Conservation (phyloP, 192 early-diverging fungal species). For the Linnemannia zychae region DNA sequence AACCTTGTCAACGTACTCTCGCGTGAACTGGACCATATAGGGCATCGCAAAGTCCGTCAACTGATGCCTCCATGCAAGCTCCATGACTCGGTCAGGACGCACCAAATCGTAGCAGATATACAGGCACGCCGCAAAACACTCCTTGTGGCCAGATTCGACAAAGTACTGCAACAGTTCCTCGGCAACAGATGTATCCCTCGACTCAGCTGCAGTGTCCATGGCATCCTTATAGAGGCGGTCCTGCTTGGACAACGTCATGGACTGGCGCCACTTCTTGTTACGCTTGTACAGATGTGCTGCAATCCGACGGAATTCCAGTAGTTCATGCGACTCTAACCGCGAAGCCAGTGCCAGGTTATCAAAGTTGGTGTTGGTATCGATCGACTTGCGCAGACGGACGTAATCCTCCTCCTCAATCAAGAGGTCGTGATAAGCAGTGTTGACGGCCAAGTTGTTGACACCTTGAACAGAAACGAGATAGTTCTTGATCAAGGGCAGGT, state of each 20-base stretch:
- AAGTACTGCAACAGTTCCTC: slow-evolving; percentile 98
- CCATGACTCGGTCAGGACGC: slow-evolving; percentile 94
- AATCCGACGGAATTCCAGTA: slow-evolving; percentile 98
- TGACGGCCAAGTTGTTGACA: slow-evolving; percentile 95
- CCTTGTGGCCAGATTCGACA: slow-evolving; percentile 90
- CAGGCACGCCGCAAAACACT: slow-evolving; percentile 94
- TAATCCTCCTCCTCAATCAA: slow-evolving; percentile 99
- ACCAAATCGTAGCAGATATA: slow-evolving; percentile 97
- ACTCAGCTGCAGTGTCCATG: slow-evolving; percentile 98
- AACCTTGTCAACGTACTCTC: slow-evolving; percentile 91
- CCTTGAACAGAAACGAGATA: slow-evolving; percentile 96
- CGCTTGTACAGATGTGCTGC: slow-evolving; percentile 96
- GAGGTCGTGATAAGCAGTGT: slow-evolving; percentile 95
- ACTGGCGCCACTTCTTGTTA: slow-evolving; percentile 97
- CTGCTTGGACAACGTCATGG: slow-evolving; percentile 95
- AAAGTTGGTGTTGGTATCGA: slow-evolving; percentile 96
- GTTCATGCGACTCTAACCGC: slow-evolving; percentile 95
- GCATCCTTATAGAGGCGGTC: slow-evolving; percentile 98
- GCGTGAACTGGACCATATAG: slow-evolving; percentile 92
- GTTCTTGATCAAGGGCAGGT: slow-evolving; percentile 96
- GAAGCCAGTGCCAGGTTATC: slow-evolving; percentile 92
- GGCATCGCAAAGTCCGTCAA: slow-evolving; percentile 97
- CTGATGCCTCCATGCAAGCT: slow-evolving; percentile 91
- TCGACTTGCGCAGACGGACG: slow-evolving; percentile 92
- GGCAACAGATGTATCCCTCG: slow-evolving; percentile 87